phyloP scores from a whole-genome alignment of 345 rosid genomes.

The Fremontodendron californicum region DNA sequence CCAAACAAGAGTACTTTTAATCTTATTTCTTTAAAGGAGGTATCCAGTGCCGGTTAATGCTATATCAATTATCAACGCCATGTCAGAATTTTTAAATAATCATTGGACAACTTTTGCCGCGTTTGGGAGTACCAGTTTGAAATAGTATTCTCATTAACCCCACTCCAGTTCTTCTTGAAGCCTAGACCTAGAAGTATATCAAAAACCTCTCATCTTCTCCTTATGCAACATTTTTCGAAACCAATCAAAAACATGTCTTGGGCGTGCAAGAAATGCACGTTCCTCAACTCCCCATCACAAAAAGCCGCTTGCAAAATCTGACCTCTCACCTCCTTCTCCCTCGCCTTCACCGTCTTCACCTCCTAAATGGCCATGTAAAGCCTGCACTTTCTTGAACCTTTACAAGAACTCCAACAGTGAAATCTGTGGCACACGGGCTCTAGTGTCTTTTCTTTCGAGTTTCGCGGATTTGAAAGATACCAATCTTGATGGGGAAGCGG shows the following conservation, averaged over 20 bases:
- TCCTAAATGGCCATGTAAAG: slow-evolving; percentile 79
- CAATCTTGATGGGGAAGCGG: slow-evolving; percentile 32
- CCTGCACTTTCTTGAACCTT: slow-evolving; percentile 82
- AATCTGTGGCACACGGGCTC: slow-evolving; percentile 58
- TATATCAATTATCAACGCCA: too few species aligned
- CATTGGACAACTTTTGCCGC: too few species aligned
- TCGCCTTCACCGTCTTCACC: slow-evolving; percentile 24
- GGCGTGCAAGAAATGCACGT: slow-evolving; percentile 87
- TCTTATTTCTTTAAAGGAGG: too few species aligned
- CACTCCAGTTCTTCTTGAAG: slow-evolving; percentile 1
- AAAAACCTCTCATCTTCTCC: neutral
- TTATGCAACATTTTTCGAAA: neutral
- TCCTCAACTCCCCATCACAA: slow-evolving; percentile 72
- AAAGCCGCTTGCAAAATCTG: slow-evolving; percentile 67
- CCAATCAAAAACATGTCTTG: slow-evolving; percentile 35
- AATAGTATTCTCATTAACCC: neutral
- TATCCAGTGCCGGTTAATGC: too few species aligned
- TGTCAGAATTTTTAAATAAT: too few species aligned
- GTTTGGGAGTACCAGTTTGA: too few species aligned
- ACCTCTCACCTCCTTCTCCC: slow-evolving; percentile 35
- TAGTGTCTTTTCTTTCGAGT: slow-evolving; percentile 35
- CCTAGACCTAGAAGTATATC: slow-evolving; percentile 10
- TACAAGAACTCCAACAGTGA: slow-evolving; percentile 64
- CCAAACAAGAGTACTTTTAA: too few species aligned
- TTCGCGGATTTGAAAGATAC: slow-evolving; percentile 52